Conservation (phyloP, 2,329 filamentous ascomycete species). For the Cytospora mali region DNA sequence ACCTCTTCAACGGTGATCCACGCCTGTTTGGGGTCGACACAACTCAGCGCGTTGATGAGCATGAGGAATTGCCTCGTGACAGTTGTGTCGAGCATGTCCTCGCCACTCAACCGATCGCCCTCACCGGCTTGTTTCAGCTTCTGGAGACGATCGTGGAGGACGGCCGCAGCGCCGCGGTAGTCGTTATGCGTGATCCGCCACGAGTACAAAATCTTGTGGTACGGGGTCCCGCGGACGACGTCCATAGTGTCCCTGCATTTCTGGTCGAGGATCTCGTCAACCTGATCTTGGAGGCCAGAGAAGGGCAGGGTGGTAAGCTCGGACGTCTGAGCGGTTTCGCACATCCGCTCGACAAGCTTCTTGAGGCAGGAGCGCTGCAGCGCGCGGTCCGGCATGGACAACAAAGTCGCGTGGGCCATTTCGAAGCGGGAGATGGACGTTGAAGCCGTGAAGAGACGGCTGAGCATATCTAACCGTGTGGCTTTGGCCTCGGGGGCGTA, state of each 20-base stretch:
- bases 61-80: conserved; percentile 80
- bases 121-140: conserved; percentile 62
- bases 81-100: conserved; percentile 63
- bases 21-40: conserved; percentile 77
- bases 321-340: conserved; percentile 64
- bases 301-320: conserved; percentile 78
- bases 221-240: conserved; percentile 67
- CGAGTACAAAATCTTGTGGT: conserved; percentile 87
- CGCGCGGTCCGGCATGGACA: conserved; percentile 70
- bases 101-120: conserved; percentile 56
- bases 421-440: conserved; percentile 79
- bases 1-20: conserved; percentile 69
- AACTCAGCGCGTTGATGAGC: conserved; percentile 89
- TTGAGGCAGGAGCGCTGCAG: conserved; percentile 73
- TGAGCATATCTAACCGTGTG: conserved; percentile 72
- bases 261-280: conserved; percentile 76
- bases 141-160: conserved; percentile 65
- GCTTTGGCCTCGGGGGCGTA: conserved; percentile 39
- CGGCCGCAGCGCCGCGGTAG: conserved; percentile 75
- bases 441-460: conserved; percentile 81
- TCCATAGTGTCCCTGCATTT: conserved; percentile 72
- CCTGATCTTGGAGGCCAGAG: conserved; percentile 72
- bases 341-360: conserved; percentile 70
- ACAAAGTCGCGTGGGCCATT: conserved; percentile 77
- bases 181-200: conserved; percentile 85